phyloP scores from a whole-genome alignment of 225 moss, liverwort and hornwort species.

The Pleurozium schreberi region DNA sequence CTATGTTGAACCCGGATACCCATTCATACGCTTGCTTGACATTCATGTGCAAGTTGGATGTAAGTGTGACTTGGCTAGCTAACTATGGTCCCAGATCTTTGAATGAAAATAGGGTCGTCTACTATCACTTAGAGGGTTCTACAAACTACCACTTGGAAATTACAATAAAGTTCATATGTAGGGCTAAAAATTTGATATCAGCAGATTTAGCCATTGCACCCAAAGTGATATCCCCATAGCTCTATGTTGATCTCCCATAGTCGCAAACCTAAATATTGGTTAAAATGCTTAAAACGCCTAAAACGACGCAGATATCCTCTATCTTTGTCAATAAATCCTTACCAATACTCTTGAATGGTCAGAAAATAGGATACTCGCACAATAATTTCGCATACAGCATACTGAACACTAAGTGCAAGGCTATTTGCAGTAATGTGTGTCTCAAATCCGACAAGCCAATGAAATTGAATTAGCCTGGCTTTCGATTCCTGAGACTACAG shows the following conservation, averaged over 20 bases:
- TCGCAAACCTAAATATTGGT: background rate
- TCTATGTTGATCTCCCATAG: background rate
- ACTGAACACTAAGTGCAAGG: background rate
- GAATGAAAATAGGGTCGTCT: background rate
- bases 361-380: background rate
- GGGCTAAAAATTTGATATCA: background rate
- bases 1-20: background rate
- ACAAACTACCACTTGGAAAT: background rate
- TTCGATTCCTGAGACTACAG: background rate
- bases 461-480: background rate
- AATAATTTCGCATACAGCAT: background rate
- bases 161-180: background rate
- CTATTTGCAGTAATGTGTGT: background rate
- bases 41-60: background rate
- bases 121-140: background rate
- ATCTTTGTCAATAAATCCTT: background rate
- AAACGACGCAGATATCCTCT: background rate
- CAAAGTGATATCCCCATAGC: background rate
- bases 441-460: background rate
- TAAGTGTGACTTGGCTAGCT: background rate
- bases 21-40: background rate
- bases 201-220: background rate
- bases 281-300: background rate
- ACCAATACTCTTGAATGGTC: background rate
- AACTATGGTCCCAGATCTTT: background rate